Conservation (phyloP, 2,329 filamentous ascomycete species). For the Sporothrix sp. region DNA sequence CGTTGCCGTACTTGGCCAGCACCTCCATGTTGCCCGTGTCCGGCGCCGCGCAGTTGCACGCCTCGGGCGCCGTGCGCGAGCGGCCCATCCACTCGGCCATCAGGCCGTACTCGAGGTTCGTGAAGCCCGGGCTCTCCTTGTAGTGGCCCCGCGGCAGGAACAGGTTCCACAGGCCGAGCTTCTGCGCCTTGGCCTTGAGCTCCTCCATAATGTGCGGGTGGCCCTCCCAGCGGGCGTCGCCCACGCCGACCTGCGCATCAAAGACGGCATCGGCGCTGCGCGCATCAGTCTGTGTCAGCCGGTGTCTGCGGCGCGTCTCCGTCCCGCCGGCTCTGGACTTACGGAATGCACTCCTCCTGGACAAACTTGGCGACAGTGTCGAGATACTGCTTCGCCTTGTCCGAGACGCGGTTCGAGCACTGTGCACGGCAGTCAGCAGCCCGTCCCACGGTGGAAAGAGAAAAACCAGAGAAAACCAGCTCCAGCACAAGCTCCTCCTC, state of each 20-base stretch:
- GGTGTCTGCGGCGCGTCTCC: no score
- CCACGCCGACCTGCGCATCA: constrained; percentile 68
- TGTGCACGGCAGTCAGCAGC: constrained; percentile 11
- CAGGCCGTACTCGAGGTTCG: constrained; percentile 90
- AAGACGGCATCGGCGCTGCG: constrained; percentile 69
- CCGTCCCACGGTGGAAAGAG: no score
- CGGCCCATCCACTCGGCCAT: constrained; percentile 96
- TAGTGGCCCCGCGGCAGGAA: constrained; percentile 94
- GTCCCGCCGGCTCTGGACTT: no score
- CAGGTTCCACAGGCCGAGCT: constrained; percentile 94
- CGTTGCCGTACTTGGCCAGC: constrained; percentile 80
- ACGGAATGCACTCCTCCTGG: constrained; percentile 86
- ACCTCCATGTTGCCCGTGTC: constrained; percentile 97
- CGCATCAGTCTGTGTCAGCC: neutral
- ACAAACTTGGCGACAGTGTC: constrained; percentile 93
- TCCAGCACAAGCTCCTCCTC: no score
- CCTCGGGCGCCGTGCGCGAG: constrained; percentile 72
- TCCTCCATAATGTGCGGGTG: constrained; percentile 80
- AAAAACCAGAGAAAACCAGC: no score
- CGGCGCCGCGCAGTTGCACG: constrained; percentile 81
- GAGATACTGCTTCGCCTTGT: constrained; percentile 71
- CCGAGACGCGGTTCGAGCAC: constrained; percentile 56
- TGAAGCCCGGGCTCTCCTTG: constrained; percentile 87
- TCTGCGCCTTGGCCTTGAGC: constrained; percentile 72
- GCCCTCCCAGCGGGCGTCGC: constrained; percentile 65